Percentiles rank a stretch among this genome's conserved stretches.
phyloP scores from a whole-genome alignment of 305 asterid genomes.

The Nicotiana rustica region DNA sequence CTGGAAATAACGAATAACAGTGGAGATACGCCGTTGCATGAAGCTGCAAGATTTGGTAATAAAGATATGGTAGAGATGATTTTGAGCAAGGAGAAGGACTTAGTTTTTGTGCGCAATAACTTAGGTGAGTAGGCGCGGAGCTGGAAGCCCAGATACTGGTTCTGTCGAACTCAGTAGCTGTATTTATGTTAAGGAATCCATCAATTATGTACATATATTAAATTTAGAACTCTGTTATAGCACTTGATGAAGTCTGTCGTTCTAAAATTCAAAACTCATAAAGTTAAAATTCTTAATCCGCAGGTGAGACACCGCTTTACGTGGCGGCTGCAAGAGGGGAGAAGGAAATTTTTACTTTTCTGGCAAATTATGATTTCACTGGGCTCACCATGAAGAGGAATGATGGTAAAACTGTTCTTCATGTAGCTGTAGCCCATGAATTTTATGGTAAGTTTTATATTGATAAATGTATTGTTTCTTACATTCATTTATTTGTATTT shows the following conservation, averaged over 20 bases:
- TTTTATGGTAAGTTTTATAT: slow-evolving; percentile 28
- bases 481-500: not conserved
- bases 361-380: slow-evolving; percentile 11
- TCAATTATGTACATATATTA: not conserved
- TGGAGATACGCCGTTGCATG: slow-evolving; percentile 35
- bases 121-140: not conserved
- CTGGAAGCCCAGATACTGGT: not conserved
- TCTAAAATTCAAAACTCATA: too few relatives aligned
- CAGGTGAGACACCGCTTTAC: slow-evolving; percentile 33
- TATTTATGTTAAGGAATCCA: not conserved
- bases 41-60: slow-evolving; percentile 33
- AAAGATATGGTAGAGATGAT: not conserved
- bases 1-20: not conserved
- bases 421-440: slow-evolving; percentile 15
- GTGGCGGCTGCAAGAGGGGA: slow-evolving; percentile 29
- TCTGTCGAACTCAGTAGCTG: not conserved
- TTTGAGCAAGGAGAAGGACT: not conserved
- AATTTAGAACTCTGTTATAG: too few relatives aligned
- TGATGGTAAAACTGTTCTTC: slow-evolving; percentile 32
- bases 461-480: too few relatives aligned
- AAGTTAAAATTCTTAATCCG: not conserved
- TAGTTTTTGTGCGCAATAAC: not conserved
- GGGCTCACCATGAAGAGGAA: slow-evolving; percentile 16
- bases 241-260: too few relatives aligned
- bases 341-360: not conserved